Conservation (phyloP, 2,329 filamentous ascomycete genomes). For the Calycina herbarum region DNA sequence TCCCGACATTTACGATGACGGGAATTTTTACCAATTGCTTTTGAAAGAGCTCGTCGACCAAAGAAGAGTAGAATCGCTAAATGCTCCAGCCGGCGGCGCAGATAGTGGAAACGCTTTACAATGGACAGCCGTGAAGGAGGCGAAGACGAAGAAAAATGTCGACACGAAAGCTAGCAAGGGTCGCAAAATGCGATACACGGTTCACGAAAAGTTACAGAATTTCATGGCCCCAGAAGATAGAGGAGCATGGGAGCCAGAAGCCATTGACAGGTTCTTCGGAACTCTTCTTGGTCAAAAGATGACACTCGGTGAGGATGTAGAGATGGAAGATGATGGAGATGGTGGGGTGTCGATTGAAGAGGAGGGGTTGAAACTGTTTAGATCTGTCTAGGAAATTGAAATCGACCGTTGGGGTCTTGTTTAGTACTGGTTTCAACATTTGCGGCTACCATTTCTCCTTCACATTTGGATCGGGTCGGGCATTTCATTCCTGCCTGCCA, state of each 20-base stretch:
- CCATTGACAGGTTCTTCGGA: slow-evolving; percentile 75
- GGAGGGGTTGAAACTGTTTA: slow-evolving; percentile 37
- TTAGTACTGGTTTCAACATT: background rate
- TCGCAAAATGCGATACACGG: slow-evolving; percentile 87
- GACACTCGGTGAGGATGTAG: slow-evolving; percentile 59
- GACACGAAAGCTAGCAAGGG: slow-evolving; percentile 96
- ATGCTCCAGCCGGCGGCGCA: slow-evolving; percentile 39
- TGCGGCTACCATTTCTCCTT: background rate
- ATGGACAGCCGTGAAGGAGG: slow-evolving; percentile 70
- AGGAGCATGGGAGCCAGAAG: slow-evolving; percentile 74
- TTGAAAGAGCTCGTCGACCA: slow-evolving; percentile 93
- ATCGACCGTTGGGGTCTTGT: background rate
- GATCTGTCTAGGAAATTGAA: slow-evolving; percentile 23
- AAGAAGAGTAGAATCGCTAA: slow-evolving; percentile 68
- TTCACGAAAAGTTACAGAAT: slow-evolving; percentile 96
- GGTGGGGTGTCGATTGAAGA: slow-evolving; percentile 42
- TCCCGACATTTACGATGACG: slow-evolving; percentile 79
- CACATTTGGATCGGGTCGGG: background rate
- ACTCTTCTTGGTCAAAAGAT: slow-evolving; percentile 72
- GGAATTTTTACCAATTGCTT: slow-evolving; percentile 89
- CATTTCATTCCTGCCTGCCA: background rate
- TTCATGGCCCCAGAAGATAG: slow-evolving; percentile 94
- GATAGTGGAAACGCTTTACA: slow-evolving; percentile 42
- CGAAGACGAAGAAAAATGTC: slow-evolving; percentile 78
- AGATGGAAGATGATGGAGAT: slow-evolving; percentile 52